Evolutionary conservation across 352 stramenopile species (phyloP).

Genomic region (Phytophthora aleatoria): DNA sequence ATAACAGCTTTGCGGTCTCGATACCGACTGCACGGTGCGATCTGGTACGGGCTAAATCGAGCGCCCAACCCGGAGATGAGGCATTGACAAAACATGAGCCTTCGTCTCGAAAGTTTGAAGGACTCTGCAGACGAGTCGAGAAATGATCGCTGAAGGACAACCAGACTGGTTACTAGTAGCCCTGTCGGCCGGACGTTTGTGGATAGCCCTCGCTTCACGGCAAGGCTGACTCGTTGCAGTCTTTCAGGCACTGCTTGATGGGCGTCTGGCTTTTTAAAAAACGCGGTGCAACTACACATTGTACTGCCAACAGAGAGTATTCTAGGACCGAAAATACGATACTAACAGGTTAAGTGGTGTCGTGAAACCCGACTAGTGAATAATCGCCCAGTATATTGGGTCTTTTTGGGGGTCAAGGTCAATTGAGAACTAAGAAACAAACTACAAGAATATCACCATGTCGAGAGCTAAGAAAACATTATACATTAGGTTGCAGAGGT

Average conservation of each 20-base stretch:
- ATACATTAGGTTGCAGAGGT: no score
- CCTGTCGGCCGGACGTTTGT: not conserved
- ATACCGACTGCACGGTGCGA: not conserved
- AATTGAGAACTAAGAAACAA: no score
- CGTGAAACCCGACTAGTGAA: no score
- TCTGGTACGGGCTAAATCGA: constrained; percentile 2
- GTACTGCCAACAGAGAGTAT: not conserved
- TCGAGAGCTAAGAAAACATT: no score
- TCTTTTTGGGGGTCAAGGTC: no score
- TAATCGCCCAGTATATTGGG: no score
- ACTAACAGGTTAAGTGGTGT: no score
- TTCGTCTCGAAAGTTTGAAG: constrained; percentile 11
- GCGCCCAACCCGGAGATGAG: not conserved
- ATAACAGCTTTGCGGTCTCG: not conserved
- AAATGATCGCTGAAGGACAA: constrained; percentile 1
- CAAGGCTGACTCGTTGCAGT: not conserved
- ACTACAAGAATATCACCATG: no score
- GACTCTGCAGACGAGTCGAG: constrained; percentile 10
- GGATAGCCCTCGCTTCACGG: constrained; percentile 1
- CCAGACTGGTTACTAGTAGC: not conserved
- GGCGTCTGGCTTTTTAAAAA: not conserved
- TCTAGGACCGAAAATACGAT: not conserved
- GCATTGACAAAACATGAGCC: constrained; percentile 3
- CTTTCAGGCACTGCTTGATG: constrained; percentile 4
- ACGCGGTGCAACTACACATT: not conserved